Evolutionary conservation across 1,284 basidiomycete species (phyloP).

Genomic region (Pterulicium gracile): DNA sequence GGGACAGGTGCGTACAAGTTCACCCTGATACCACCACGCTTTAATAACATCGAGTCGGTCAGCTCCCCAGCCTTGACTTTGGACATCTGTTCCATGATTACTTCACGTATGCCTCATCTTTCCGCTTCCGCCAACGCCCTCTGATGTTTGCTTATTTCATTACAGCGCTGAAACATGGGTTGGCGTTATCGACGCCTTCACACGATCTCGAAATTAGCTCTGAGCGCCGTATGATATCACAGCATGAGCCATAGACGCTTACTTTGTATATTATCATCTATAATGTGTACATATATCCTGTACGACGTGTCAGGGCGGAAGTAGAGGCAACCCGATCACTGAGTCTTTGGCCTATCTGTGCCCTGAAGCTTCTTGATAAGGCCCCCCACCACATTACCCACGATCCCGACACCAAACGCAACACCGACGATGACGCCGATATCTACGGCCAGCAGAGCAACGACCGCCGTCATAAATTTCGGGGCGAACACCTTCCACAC

Average conservation of each 20-base stretch:
- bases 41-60: conserved; percentile 22
- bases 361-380: neutral
- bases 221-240: too few species aligned
- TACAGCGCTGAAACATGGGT: conserved; percentile 27
- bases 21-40: too few species aligned
- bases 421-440: conserved; percentile 39
- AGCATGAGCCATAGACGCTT: too few species aligned
- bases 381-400: neutral
- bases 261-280: too few species aligned
- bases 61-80: conserved; percentile 26
- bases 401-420: neutral
- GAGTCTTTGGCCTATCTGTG: neutral
- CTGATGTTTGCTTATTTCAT: too few species aligned
- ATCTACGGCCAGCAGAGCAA: conserved; percentile 44
- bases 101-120: too few species aligned
- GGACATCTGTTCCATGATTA: conserved; percentile 38
- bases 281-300: too few species aligned
- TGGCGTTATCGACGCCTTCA: conserved; percentile 27
- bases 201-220: conserved; percentile 5
- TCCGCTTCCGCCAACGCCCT: too few species aligned
- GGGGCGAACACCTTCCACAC: conserved; percentile 99
- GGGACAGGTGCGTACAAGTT: conserved; percentile 23
- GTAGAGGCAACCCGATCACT: too few species aligned
- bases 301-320: too few species aligned
- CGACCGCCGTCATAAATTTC: conserved; percentile 74